Base-by-base conservation (phyloP, 1,284 basidiomycete genomes). In the Sanghuangporus sanghuang region DNA sequence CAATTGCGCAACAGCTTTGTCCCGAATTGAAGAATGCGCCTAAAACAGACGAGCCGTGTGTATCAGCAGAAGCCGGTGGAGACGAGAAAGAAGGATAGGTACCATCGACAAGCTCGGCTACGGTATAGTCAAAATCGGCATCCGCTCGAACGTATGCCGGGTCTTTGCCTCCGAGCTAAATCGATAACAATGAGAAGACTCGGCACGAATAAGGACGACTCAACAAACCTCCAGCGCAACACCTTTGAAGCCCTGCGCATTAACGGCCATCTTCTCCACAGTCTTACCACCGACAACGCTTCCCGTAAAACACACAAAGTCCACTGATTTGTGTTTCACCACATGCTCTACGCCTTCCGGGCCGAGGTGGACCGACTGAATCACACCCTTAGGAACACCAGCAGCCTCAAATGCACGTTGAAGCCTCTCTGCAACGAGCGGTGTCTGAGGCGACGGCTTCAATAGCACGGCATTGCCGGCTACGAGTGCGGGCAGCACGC, bases 391-490 rank as follows among this genome's bases (percentile, higher is more conserved):
- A 0, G 95, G 95, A 1, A 97, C 83, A 7, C 93, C 93, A 0
- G 93, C 93, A 3, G 79, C 77, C 32, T 78, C 75, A 56, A 95
- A 82, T 0, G 91, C 88, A 40, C 79, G 73, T 2, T 85, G 83
- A 68, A 98, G 84, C 21, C 92, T 85, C 74, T 97, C 93, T 3
- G 92, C 94, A 0, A 87, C 87, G 50, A 94, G 77, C 35, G 96
- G 96, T 0, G 95, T 97, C 73, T 98, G 96, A 1, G 96, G 96
- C 2, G 95, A 96, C 0, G 96, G 95, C 75, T 98, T 98, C 72
- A 98, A 79, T 57, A 98, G 76, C 14, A 98, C 92, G 0, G 92
- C 78, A 74, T 98, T 98, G 35, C 96, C 93, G 5, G 93, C 85
- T 44, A 96, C 79, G 65, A 98, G 78, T 0, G 94, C 93, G 1